A percentile compares a stretch with the other conserved stretches of the same genome.
Evolutionary conservation across 495 filamentous ascomycete species (phyloP).

Genomic region (Penicillium fimorum): DNA sequence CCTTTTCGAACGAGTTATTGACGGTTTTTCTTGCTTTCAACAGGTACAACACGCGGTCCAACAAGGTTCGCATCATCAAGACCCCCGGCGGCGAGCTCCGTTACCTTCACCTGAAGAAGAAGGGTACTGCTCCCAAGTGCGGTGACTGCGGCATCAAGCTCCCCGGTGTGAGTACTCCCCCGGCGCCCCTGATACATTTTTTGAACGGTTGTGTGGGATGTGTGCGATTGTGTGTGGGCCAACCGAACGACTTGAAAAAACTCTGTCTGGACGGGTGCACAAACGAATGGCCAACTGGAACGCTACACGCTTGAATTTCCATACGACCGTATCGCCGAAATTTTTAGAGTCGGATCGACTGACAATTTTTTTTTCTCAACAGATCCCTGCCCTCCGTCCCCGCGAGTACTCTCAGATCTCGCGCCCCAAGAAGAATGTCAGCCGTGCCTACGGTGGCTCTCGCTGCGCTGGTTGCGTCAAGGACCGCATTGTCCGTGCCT

Average conservation of each 20-base stretch:
- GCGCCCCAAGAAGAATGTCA: conserved; percentile 97
- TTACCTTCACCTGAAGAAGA: conserved; percentile 98
- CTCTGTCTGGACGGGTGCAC: conserved; percentile 11
- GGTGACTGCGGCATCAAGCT: conserved; percentile 98
- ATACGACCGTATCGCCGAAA: conserved; percentile 9
- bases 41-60: conserved; percentile 95
- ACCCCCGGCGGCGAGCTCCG: conserved; percentile 93
- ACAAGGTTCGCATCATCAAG: conserved; percentile 94
- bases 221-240: conserved; percentile 21
- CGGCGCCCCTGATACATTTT: conserved; percentile 20
- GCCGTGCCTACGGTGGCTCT: conserved; percentile 95
- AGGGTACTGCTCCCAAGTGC: conserved; percentile 93
- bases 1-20: conserved; percentile 32
- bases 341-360: conserved; percentile 18
- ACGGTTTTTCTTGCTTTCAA: conserved; percentile 28
- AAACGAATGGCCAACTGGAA: conserved; percentile 11
- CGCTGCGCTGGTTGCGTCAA: conserved; percentile 98
- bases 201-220: conserved; percentile 19
- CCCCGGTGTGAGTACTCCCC: conserved; percentile 73
- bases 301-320: conserved; percentile 11
- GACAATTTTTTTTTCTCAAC: conserved; percentile 20
- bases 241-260: conserved; percentile 15
- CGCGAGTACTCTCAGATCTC: conserved; percentile 96
- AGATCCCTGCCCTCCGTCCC: conserved; percentile 95
- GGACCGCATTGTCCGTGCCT: conserved; percentile 93